A percentile compares a stretch with the other conserved stretches of the same genome.
These are phyloP conservation scores for Syzygium grande DNA, from an alignment of 345 rosid genomes.

Conservation along the genomic window DNA sequence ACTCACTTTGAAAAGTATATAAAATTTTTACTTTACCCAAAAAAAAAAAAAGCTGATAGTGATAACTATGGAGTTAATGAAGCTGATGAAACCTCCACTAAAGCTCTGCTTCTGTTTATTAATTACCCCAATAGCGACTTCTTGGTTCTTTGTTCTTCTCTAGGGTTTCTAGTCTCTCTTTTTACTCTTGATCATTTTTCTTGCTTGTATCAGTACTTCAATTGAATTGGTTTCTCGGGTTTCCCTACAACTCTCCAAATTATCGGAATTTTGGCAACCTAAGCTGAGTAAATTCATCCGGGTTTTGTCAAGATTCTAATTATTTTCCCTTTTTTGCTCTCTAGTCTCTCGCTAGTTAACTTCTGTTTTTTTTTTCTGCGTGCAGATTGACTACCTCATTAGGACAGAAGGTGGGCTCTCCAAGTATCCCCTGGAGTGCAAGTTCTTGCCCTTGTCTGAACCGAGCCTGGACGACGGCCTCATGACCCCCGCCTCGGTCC, in stretches of 20 bases:
- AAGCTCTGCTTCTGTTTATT: neutral
- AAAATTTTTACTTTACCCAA: no score
- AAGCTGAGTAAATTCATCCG: neutral
- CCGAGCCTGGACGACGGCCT: conserved; percentile 25
- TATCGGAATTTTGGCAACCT: neutral
- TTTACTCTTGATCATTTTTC: neutral
- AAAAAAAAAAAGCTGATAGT: neutral
- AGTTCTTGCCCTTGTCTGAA: conserved; percentile 51
- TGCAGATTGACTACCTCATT: conserved; percentile 49
- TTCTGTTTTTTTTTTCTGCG: neutral
- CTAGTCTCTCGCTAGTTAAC: neutral
- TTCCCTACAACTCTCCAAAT: neutral
- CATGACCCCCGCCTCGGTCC: conserved; percentile 51
- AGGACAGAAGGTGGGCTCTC: conserved; percentile 54
- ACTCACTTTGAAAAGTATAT: no score
- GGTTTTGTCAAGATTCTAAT: neutral
- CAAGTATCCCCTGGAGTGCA: conserved; percentile 51
- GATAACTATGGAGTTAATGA: neutral
- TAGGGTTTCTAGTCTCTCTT: neutral
- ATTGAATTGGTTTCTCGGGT: neutral
- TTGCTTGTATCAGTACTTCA: neutral
- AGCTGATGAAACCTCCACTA: neutral
- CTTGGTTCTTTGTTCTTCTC: neutral
- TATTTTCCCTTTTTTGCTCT: neutral
- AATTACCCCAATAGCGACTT: neutral